These are phyloP conservation scores for Theobroma grandiflorum DNA, from an alignment of 441 rosid genomes.

Conservation along the genomic window DNA sequence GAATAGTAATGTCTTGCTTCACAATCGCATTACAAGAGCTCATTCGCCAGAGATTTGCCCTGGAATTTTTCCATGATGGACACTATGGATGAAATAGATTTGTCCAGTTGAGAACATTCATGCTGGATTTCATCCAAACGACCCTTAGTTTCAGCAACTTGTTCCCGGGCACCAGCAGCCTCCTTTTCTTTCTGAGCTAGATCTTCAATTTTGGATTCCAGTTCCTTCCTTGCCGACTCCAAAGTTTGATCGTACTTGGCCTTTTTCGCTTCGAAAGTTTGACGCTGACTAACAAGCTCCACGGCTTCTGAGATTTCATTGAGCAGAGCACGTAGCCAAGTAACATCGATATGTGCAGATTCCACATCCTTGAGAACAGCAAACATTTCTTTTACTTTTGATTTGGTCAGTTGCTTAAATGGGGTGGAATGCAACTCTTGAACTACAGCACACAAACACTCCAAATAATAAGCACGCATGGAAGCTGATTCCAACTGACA, in stretches of 20 bases:
- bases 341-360: conserved; percentile 59
- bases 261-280: conserved; percentile 48
- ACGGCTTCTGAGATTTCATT: conserved; percentile 56
- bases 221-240: conserved; percentile 52
- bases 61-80: conserved; percentile 38
- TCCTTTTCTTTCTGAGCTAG: conserved; percentile 48
- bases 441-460: conserved; percentile 64
- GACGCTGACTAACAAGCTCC: conserved; percentile 44
- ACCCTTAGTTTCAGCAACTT: conserved; percentile 40
- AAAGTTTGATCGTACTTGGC: conserved; percentile 36
- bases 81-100: conserved; percentile 28
- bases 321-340: conserved; percentile 59
- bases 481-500: conserved; percentile 59
- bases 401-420: conserved; percentile 49
- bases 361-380: conserved; percentile 69
- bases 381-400: conserved; percentile 59
- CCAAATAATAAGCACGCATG: conserved; percentile 60
- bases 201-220: conserved; percentile 52
- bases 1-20: conserved; percentile 28
- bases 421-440: conserved; percentile 60
- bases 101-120: conserved; percentile 40
- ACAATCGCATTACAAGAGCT: conserved; percentile 36
- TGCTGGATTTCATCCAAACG: conserved; percentile 41
- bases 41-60: conserved; percentile 43
- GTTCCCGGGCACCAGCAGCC: conserved; percentile 34